Base-by-base conservation (phyloP, 2,329 filamentous ascomycete species). In the Aspergillus alliaceus region DNA sequence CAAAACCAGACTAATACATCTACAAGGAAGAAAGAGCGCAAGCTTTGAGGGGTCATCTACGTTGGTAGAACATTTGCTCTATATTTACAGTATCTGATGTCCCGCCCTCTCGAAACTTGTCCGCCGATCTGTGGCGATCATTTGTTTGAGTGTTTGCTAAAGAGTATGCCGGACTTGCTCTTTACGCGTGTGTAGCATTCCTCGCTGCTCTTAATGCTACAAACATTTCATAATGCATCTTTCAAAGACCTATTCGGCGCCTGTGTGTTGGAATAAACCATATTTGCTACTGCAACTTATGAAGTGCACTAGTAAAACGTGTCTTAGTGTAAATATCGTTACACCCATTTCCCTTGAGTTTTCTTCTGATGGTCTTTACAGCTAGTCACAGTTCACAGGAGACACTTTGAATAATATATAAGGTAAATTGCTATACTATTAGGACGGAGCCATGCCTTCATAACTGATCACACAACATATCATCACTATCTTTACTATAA, bases 391-490 rank as follows among this genome's bases (percentile, higher is more conserved):
- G 37, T 11, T 39, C 35, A n/a, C 11, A 6, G 27, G 6, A 22
- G 37, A 24, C 37, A 22, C 37, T 14, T 9, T 14, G 8, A n/a
- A 18, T 15, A 32, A 32, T 48, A 48, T 18, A 31, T 48, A 22
- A 12, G 25, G 32, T 32, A 27, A 34, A 11, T 4, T n/a, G 2
- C 14, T 5, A 14, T 11, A 25, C 40, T 44, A n/a, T 6, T 15
- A 44, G 22, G 6, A n/a, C 40, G n/a, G 27, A n/a, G 40, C 7
- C 25, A 44, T 12, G 29, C 4, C 12, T 14, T 37, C 54, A 52
- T 12, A 37, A 25, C 6, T 55, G 9, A 20, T 54, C 42, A 25
- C 58, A 59, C 11, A 63, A 20, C 48, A 57, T 61, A 57, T 59
- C 35, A 27, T 48, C 37, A 2, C 48, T 35, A 6, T 42, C 27